A percentile compares a stretch with the other conserved stretches of the same genome.
Conservation (phyloP, 202 grass and related monocot genomes). For the Schoenoplectus tabernaemontani region DNA sequence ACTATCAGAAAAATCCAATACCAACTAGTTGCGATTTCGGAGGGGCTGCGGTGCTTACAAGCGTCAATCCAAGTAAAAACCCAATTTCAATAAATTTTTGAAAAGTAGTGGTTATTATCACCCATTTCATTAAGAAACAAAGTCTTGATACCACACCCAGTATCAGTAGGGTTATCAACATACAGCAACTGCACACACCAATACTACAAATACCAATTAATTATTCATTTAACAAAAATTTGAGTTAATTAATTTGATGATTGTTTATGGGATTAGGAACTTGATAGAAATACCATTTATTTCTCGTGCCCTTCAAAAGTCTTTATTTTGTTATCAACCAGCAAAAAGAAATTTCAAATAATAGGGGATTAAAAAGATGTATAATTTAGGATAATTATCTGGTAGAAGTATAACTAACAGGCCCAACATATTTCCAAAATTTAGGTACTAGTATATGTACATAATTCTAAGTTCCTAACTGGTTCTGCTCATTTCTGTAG, state of each 20-base stretch:
- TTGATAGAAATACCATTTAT: neutral
- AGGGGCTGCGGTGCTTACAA: slow-evolving; percentile 56
- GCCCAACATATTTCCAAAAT: neutral
- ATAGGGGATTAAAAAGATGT: neutral
- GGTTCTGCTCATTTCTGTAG: slow-evolving; percentile 18
- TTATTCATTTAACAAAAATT: neutral
- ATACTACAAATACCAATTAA: too few relatives aligned
- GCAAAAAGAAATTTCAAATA: neutral
- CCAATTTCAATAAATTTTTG: neutral
- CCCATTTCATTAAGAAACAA: too few relatives aligned
- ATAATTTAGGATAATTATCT: neutral
- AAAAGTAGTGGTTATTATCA: too few relatives aligned
- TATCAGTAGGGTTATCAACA: too few relatives aligned
- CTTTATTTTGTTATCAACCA: neutral
- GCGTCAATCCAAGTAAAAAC: slow-evolving; percentile 71
- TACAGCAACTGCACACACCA: too few relatives aligned
- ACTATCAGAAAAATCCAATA: slow-evolving; percentile 81
- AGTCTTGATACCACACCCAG: too few relatives aligned
- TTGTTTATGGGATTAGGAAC: neutral
- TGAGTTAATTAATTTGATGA: neutral
- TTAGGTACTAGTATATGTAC: neutral
- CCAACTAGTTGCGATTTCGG: slow-evolving; percentile 90
- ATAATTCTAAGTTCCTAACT: neutral
- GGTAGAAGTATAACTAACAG: neutral
- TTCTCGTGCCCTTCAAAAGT: neutral